Evolutionary conservation across 495 filamentous ascomycete genomes (phyloP).

Genomic region (Tuber aestivum): DNA sequence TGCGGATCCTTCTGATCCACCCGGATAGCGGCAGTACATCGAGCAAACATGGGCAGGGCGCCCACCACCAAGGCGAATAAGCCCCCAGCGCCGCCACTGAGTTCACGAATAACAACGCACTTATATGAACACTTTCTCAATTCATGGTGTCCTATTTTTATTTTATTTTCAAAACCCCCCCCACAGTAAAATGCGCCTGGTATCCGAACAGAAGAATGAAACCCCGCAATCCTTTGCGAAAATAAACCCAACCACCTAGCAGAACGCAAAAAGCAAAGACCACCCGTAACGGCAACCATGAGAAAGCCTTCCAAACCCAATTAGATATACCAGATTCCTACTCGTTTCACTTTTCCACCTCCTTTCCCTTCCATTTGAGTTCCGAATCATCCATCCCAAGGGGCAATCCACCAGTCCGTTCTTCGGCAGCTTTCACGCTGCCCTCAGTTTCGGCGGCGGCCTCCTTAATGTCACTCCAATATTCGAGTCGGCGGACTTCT

Average conservation of each 20-base stretch:
- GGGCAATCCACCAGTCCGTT: conserved; percentile 5
- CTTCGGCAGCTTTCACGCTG: conserved; percentile 47
- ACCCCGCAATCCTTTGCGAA: neutral
- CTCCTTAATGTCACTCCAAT: conserved; percentile 67
- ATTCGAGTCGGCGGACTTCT: conserved; percentile 62
- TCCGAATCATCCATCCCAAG: neutral
- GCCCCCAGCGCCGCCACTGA: neutral
- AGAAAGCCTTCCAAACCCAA: neutral
- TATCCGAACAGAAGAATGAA: conserved; percentile 1
- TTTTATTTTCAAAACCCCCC: neutral
- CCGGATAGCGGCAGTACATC: neutral
- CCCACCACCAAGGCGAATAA: neutral
- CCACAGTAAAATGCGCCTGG: neutral
- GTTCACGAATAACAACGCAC: neutral
- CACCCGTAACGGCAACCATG: neutral
- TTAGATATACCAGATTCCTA: neutral
- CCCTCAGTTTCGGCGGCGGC: conserved; percentile 53
- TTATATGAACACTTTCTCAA: neutral
- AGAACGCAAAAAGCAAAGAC: neutral
- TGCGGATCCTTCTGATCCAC: neutral
- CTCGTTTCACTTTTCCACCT: conserved; percentile 4
- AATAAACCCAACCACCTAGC: neutral
- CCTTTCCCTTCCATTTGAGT: neutral
- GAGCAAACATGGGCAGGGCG: neutral
- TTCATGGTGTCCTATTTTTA: neutral